Percentiles rank a stretch among this genome's conserved stretches.
Conservation (phyloP, 441 rosid genomes). For the Melastoma candidum region DNA sequence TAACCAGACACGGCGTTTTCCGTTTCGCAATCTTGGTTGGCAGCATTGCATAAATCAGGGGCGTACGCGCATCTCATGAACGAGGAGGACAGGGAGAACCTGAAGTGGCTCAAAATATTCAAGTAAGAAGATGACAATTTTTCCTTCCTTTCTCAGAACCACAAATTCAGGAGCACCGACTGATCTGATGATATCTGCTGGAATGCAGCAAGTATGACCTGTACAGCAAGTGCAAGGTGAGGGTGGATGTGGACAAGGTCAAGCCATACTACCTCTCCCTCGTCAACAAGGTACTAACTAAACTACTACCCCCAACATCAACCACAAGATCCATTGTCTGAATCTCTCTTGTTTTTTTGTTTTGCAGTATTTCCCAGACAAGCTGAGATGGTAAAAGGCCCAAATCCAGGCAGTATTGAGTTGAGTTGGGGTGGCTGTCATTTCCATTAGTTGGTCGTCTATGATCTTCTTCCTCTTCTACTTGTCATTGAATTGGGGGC, state of each 20-base stretch:
- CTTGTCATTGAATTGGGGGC: too few relatives aligned
- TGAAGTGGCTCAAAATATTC: conserved; percentile 80
- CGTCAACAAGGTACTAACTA: conserved; percentile 9
- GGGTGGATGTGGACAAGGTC: conserved; percentile 15
- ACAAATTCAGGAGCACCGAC: too few relatives aligned
- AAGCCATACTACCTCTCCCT: conserved; percentile 20
- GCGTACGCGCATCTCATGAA: conserved; percentile 65
- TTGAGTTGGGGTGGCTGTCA: too few relatives aligned
- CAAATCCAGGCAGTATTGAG: too few relatives aligned
- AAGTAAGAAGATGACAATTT: conserved; percentile 11
- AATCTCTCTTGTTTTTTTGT: not conserved
- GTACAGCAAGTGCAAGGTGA: conserved; percentile 21
- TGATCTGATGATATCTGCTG: not conserved
- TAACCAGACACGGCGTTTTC: too few relatives aligned
- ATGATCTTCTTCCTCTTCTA: too few relatives aligned
- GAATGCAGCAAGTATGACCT: conserved; percentile 16
- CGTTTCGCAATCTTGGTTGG: not conserved
- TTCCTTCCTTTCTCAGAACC: too few relatives aligned
- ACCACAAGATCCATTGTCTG: too few relatives aligned
- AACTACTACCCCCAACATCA: too few relatives aligned
- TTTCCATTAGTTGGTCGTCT: too few relatives aligned
- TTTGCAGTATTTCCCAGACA: conserved; percentile 32
- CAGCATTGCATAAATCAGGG: conserved; percentile 72
- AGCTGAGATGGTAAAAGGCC: conserved; percentile 31
- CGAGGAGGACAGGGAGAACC: conserved; percentile 44